Base-by-base conservation (phyloP, 2,329 filamentous ascomycete species). In the Scolecobasidium constrictum region DNA sequence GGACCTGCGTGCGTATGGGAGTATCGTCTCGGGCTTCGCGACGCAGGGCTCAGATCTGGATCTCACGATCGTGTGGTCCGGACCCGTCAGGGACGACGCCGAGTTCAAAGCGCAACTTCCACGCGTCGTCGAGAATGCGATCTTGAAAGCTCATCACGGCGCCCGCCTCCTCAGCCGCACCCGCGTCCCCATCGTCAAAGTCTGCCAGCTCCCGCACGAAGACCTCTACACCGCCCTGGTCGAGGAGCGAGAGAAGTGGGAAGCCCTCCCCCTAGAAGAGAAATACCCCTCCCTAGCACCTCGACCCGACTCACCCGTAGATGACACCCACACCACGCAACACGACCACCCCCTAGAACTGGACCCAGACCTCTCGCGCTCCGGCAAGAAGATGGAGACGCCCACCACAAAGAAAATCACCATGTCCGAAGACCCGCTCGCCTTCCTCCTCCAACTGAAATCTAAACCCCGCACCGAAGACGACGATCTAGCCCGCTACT, bases 21-120 rank as follows among this genome's bases (percentile, higher is more conserved):
- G 86, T 56, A 68, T 93, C 37, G 75, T 77, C 16, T 88, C 86
- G 11, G 87, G 87, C 0, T 94, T 94, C 61, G 88, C 85, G 3
- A 86, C 84, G 9, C 83, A 83, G 52, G 77, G 78, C n/a, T 90
- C 87, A 1, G 87, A 94, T 54, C 86, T 94, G 81, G 88, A 95
- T 59, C 73, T 94, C 21, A 83, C 81, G 6, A 72, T 94, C 23
- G 66, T 92, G 4, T 81, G 83, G 75, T 75, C 3, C 62, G 71
- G 56, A 54, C 50, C 37, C 49, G 56, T 35, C 51, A 55, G 9
- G 47, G 49, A 47, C 54, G 56, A 40, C 55, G 53, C 9, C 50
- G 56, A 38, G 81, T 81, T 2, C 56, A n/a, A 72, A 3, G 71
- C 77, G 47, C 66, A 67, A 12, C 57, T 69, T 13, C 86, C 86